Percentiles rank a stretch among this genome's conserved stretches.
Evolutionary conservation across 306 rosid genomes (phyloP).

Genomic region (Gillenia trifoliata): DNA sequence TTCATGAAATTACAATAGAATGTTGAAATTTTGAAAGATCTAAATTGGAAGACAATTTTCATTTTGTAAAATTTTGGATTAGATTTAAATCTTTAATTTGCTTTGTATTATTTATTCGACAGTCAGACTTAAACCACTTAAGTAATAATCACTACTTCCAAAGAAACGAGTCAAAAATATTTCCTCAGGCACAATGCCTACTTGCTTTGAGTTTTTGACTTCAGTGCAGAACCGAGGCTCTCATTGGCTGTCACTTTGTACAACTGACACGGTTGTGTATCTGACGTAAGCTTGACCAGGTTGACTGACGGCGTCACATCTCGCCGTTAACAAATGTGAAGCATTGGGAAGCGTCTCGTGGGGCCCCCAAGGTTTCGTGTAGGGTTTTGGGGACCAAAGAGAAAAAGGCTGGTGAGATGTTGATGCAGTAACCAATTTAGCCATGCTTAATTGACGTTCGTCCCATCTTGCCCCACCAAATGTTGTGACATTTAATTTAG

Average conservation of each 20-base stretch:
- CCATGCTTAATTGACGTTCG: neutral
- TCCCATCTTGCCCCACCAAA: neutral
- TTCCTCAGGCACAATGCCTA: too few species aligned
- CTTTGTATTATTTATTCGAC: too few species aligned
- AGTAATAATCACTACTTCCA: too few species aligned
- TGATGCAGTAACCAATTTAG: constrained; percentile 11
- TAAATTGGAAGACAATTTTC: too few species aligned
- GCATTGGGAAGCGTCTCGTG: constrained; percentile 11
- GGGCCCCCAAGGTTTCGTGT: constrained; percentile 7
- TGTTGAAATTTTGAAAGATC: neutral
- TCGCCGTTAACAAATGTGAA: neutral
- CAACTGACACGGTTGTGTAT: neutral
- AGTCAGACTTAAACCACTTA: too few species aligned
- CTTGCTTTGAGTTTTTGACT: too few species aligned
- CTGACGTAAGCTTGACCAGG: neutral
- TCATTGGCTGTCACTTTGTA: constrained; percentile 1
- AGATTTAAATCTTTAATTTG: neutral
- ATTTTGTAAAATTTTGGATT: too few species aligned
- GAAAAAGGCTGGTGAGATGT: neutral
- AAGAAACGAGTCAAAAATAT: too few species aligned
- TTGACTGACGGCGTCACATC: neutral
- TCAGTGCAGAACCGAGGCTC: neutral
- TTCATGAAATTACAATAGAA: too few species aligned
- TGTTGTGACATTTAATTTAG: neutral
- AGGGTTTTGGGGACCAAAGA: constrained; percentile 18